Percentiles rank a stretch among this genome's conserved stretches.
phyloP scores from a whole-genome alignment of 306 rosid genomes.

The Erythrophleum fordii region DNA sequence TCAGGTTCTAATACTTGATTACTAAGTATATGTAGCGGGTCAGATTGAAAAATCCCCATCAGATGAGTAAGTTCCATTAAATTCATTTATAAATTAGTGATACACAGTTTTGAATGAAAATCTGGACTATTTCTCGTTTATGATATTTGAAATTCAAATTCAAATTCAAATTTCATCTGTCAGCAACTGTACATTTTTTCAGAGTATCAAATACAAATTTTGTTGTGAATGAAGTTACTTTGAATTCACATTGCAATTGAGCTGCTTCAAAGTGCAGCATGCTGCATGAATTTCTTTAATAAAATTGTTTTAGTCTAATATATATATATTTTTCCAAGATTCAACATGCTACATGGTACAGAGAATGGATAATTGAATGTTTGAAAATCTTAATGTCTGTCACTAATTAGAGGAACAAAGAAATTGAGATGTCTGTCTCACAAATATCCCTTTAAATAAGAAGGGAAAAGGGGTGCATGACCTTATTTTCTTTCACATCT shows the following conservation, averaged over 20 bases:
- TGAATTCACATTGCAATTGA: neutral
- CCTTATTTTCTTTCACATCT: conserved; percentile 6
- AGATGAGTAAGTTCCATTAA: neutral
- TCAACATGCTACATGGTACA: neutral
- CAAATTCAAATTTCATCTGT: neutral
- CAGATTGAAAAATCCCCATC: neutral
- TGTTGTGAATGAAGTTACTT: neutral
- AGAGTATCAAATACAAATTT: neutral
- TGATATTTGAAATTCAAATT: conserved; percentile 12
- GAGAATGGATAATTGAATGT: neutral
- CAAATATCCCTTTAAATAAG: neutral
- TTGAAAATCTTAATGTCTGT: neutral
- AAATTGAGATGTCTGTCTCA: neutral
- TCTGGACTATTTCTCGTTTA: neutral
- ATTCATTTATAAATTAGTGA: neutral
- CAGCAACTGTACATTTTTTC: conserved; percentile 1
- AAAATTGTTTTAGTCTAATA: neutral
- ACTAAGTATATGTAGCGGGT: neutral
- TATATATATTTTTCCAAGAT: too few relatives aligned
- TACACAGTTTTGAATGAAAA: neutral
- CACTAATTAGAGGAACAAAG: neutral
- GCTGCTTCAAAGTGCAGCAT: neutral
- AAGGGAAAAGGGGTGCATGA: neutral
- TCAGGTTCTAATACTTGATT: neutral
- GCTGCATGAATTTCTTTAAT: neutral